Base-by-base conservation (phyloP, 2,329 filamentous ascomycete species). In the Mariannaea sp. region DNA sequence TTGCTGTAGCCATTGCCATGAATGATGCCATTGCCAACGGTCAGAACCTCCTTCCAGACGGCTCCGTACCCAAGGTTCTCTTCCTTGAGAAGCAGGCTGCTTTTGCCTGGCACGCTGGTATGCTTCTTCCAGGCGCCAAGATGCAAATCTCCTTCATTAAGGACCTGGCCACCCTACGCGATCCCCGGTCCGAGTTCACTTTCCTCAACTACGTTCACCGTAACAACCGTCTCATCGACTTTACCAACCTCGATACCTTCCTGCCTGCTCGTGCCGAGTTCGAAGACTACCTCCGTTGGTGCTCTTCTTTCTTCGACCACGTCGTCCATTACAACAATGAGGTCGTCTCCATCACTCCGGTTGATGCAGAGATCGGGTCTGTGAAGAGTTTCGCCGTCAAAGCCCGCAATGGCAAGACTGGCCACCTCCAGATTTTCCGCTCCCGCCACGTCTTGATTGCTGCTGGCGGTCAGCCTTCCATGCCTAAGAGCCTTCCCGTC, bases 111-210 rank as follows among this genome's bases (percentile, higher is more conserved):
- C 93, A 97, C 72, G 86, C 91, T 0, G 93, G 93, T 55, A 97
- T 97, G 93, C 84, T 97, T 54, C 82, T 97, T 3, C 90, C 92
- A 0, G 92, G 92, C 5, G 90, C 92, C 46, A 92, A 89, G 75
- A 97, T 97, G 93, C 93, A 97, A 71, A 97, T 97, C 64, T 95
- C 90, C 8, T 97, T 96, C 77, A 82, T 97, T 76, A 97, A 97
- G 76, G 93, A 97, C 70, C 83, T 97, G 71, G 93, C 93, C 3
- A 94, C 90, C 3, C 80, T 96, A 62, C 83, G 93, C 53, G 87
- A 97, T 70, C 93, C 93, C 7, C 84, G 88, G 59, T 96, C 90
- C 61, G 83, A 92, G 66, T 97, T 97, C 73, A 97, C 93, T 12
- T 97, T 97, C 75, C 78, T 96, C 68, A 97, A 97, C 75, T 97